These are phyloP conservation scores for Thermomucor indicae-seudaticae DNA, from an alignment of 371 early-diverging fungal genomes.

Conservation along the genomic window DNA sequence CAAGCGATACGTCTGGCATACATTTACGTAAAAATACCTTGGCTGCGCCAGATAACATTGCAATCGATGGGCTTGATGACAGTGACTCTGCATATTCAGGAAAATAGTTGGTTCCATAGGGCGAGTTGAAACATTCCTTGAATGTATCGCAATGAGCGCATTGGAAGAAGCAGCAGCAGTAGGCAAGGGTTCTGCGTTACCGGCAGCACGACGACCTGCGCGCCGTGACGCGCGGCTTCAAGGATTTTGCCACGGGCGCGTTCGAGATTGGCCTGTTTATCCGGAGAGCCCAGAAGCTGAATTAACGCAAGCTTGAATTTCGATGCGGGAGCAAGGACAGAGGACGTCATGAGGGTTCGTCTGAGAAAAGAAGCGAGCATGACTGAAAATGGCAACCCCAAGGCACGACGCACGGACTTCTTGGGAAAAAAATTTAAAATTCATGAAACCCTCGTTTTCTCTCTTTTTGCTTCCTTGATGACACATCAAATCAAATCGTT, in stretches of 20 bases:
- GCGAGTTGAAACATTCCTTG: conserved; percentile 94
- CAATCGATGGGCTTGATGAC: conserved; percentile 51
- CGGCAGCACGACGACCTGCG: conserved; percentile 87
- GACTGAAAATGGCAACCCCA: too few species aligned
- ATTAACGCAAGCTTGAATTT: conserved; percentile 70
- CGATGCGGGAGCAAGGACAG: conserved; percentile 23
- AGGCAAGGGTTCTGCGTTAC: too few species aligned
- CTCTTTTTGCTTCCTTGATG: not conserved
- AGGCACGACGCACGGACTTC: too few species aligned
- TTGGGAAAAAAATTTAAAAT: not conserved
- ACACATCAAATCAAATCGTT: conserved; percentile 4
- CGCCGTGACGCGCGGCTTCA: conserved; percentile 80
- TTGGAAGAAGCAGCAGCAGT: too few species aligned
- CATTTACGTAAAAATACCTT: conserved; percentile 31
- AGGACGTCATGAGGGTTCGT: conserved; percentile 21
- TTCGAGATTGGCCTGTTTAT: conserved; percentile 77
- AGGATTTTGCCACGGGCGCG: conserved; percentile 74
- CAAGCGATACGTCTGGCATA: not conserved
- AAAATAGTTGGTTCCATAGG: conserved; percentile 90
- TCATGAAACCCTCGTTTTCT: not conserved
- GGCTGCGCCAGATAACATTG: conserved; percentile 78
- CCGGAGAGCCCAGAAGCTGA: conserved; percentile 68
- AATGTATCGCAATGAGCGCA: too few species aligned
- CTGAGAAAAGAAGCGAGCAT: too few species aligned
- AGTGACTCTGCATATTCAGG: conserved; percentile 72